These are phyloP conservation scores for Debaryomyces coudertii DNA, from an alignment of 1,139 yeast species.

Conservation along the genomic window DNA sequence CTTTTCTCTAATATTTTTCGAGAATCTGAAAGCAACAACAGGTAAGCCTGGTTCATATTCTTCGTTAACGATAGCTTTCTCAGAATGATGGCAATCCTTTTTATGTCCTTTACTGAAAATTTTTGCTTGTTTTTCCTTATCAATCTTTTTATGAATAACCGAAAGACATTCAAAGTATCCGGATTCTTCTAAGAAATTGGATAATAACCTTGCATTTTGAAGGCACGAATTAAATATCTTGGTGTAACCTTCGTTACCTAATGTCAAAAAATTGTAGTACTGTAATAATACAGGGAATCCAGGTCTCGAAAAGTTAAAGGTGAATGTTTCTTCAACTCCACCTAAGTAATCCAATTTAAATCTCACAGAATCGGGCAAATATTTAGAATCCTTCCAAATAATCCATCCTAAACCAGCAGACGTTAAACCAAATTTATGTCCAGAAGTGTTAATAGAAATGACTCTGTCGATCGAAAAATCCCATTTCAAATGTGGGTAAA, in stretches of 20 bases:
- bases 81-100: slow-evolving; percentile 16
- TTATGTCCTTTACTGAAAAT: slow-evolving; percentile 29
- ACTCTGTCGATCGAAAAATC: slow-evolving; percentile 81
- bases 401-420: slow-evolving; percentile 95
- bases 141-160: slow-evolving; percentile 65
- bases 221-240: slow-evolving; percentile 64
- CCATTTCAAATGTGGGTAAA: slow-evolving; percentile 77
- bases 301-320: slow-evolving; percentile 87
- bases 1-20: slow-evolving; percentile 54
- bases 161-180: slow-evolving; percentile 75
- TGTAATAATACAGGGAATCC: slow-evolving; percentile 91
- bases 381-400: slow-evolving; percentile 68
- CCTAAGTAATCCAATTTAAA: slow-evolving; percentile 86
- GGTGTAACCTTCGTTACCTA: slow-evolving; percentile 73
- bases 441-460: slow-evolving; percentile 85
- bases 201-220: slow-evolving; percentile 69
- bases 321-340: slow-evolving; percentile 85
- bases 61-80: slow-evolving; percentile 29
- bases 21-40: slow-evolving; percentile 82
- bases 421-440: slow-evolving; percentile 90
- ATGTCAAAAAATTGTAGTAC: slow-evolving; percentile 73
- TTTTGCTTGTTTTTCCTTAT: slow-evolving; percentile 20
- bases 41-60: slow-evolving; percentile 78
- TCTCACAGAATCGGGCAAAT: slow-evolving; percentile 70
- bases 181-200: slow-evolving; percentile 65